Evolutionary conservation across 306 rosid species (phyloP), one percentile per base, ranked within the genome.

Genomic region (Arachis hypogaea): DNA sequence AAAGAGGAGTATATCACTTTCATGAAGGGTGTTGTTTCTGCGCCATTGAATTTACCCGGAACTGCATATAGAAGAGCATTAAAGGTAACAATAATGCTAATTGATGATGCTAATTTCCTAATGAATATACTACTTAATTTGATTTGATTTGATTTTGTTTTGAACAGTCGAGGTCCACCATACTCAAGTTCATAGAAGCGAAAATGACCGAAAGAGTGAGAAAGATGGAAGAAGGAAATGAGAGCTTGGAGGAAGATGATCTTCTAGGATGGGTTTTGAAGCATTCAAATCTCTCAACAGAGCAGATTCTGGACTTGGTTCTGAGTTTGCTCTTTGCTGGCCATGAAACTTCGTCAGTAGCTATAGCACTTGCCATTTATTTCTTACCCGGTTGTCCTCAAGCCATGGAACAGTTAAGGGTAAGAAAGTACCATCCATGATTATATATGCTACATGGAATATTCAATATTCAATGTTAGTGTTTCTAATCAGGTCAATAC

Each of bases 251-350:
- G 74, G 96, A 91, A 29, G 89, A 88, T 67, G 99, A 94, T 86
- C 97, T 94, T 68, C 89, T 94, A 7, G 88, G 86, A 18, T 94
- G 97, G 97, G 96, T 89, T 79, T 73, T 94, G 87, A 88, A 88
- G 85, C 83, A 94, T 76, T 92, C 99, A 7, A 85, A 83, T 79
- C 93, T 94, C 54, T 89, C 99, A 11, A 87, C 90, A 2, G 99
- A 94, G 81, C 99, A 94, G 74, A 90, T 94, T 49, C 97, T 94
- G 29, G 99, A 94, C 83, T 86, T 94, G 82, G 80, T 94, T 36
- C 77, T 94, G 1, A 92, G 99, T 59, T 78, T 94, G 83, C 93
- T 94, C 14, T 94, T 94, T 46, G 99, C 99, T 75, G 99, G 99
- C 41, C 99, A 94, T 78, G 99, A 94, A 81, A 95, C 99, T 50